Evolutionary conservation across 371 early-diverging fungal genomes (phyloP).

Genomic region (Mortierella sp.): DNA sequence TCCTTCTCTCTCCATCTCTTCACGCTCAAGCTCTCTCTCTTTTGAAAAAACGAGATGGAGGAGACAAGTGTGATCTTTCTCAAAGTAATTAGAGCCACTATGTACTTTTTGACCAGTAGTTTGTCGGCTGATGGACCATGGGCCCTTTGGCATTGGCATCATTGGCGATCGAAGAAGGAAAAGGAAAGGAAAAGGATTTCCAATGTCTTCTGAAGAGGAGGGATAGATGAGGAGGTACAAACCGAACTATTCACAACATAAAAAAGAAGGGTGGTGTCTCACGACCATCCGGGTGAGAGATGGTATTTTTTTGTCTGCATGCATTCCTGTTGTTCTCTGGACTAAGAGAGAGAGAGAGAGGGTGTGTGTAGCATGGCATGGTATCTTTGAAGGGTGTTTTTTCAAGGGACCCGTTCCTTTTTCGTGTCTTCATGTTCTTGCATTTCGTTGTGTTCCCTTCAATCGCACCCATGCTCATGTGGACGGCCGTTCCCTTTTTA

Average conservation of each 20-base stretch:
- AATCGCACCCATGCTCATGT: background rate
- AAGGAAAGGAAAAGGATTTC: too few species aligned
- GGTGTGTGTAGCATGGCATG: too few species aligned
- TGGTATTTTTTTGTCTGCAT: background rate
- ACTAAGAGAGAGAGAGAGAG: too few species aligned
- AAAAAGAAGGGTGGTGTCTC: background rate
- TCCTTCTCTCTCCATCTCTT: background rate
- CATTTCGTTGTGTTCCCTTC: background rate
- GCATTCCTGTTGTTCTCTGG: background rate
- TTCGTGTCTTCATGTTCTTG: background rate
- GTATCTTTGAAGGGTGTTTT: background rate
- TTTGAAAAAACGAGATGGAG: background rate
- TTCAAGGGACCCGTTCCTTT: slow-evolving; percentile 6
- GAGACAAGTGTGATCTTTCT: background rate
- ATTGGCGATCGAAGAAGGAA: background rate
- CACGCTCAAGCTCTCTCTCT: background rate
- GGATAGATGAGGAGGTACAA: background rate
- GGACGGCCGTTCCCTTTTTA: background rate
- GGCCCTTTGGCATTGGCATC: background rate
- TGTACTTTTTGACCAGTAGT: background rate
- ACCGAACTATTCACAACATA: background rate
- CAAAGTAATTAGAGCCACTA: background rate
- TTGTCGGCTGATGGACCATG: slow-evolving; percentile 1
- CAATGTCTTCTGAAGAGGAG: background rate
- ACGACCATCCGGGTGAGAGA: background rate